Percentiles rank a stretch among this genome's conserved stretches.
Conservation (phyloP, 2,329 filamentous ascomycete genomes). For the Nothopassalora personata region DNA sequence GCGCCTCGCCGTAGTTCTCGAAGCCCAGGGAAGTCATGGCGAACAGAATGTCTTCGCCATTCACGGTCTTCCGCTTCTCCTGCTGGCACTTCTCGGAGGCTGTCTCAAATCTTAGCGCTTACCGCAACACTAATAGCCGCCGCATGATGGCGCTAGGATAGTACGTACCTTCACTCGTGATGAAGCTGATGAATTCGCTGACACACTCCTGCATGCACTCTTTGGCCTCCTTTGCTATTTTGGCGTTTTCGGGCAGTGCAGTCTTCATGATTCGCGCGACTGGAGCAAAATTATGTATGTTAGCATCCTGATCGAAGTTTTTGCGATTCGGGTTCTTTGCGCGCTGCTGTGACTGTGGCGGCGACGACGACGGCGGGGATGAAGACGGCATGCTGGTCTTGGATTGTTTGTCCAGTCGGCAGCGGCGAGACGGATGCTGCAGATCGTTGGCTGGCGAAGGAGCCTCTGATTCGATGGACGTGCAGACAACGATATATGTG, state of each 20-base stretch:
- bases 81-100: constrained; percentile 99
- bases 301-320: constrained; percentile 65
- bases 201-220: constrained; percentile 99
- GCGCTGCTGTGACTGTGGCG: constrained; percentile 25
- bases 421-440: constrained; percentile 29
- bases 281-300: constrained; percentile 90
- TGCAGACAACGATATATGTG: constrained; percentile 39
- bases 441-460: constrained; percentile 31
- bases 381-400: constrained; percentile 40
- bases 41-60: constrained; percentile 96
- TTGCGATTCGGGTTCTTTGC: constrained; percentile 26
- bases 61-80: constrained; percentile 98
- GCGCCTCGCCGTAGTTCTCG: constrained; percentile 95
- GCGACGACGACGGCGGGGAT: constrained; percentile 32
- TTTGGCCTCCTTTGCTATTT: constrained; percentile 94
- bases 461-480: constrained; percentile 43
- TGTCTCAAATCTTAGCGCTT: constrained; percentile 37
- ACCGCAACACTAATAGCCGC: constrained; percentile 12
- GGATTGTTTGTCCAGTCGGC: constrained; percentile 28
- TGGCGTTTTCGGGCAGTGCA: constrained; percentile 93
- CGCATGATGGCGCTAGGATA: constrained; percentile 11
- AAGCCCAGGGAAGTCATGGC: constrained; percentile 99
- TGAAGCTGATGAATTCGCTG: constrained; percentile 99
- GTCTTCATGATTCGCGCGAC: constrained; percentile 99
- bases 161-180: constrained; percentile 89